phyloP scores from a whole-genome alignment of 306 rosid genomes.

The Lagenaria siceraria region DNA sequence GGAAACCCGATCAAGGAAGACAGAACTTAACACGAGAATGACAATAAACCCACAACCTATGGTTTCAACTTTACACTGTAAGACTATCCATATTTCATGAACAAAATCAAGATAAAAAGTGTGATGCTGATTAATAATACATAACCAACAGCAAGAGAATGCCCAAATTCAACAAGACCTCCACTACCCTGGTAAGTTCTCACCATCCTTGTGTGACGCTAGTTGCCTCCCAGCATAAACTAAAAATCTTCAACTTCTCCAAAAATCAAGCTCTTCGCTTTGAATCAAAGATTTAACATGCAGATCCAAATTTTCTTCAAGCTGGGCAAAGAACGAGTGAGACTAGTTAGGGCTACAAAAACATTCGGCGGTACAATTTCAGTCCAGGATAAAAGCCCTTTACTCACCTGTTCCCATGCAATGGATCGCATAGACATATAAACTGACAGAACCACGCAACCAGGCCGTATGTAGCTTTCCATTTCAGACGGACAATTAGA shows the following conservation, averaged over 20 bases:
- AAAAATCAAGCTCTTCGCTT: constrained; percentile 47
- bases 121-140: neutral
- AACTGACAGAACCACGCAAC: constrained; percentile 74
- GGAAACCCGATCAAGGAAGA: constrained; percentile 19
- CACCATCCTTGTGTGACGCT: constrained; percentile 79
- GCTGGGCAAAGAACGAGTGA: constrained; percentile 29
- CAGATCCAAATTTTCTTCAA: constrained; percentile 62
- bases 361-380: neutral
- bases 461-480: constrained; percentile 95
- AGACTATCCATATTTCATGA: neutral
- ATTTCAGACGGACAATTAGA: constrained; percentile 79
- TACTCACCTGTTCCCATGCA: constrained; percentile 77
- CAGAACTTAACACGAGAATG: neutral
- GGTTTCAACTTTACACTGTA: neutral
- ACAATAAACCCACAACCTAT: neutral
- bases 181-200: constrained; percentile 16
- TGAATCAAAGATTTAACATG: constrained; percentile 43
- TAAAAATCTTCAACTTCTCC: constrained; percentile 87
- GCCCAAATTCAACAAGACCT: neutral
- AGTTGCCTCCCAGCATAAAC: constrained; percentile 59
- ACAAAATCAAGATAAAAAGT: neutral
- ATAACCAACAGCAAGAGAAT: neutral
- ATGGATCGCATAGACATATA: constrained; percentile 58
- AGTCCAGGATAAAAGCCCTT: constrained; percentile 11
- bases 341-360: constrained; percentile 16